Conservation (phyloP, 2,329 filamentous ascomycete genomes). For the Cladophialophora immunda region DNA sequence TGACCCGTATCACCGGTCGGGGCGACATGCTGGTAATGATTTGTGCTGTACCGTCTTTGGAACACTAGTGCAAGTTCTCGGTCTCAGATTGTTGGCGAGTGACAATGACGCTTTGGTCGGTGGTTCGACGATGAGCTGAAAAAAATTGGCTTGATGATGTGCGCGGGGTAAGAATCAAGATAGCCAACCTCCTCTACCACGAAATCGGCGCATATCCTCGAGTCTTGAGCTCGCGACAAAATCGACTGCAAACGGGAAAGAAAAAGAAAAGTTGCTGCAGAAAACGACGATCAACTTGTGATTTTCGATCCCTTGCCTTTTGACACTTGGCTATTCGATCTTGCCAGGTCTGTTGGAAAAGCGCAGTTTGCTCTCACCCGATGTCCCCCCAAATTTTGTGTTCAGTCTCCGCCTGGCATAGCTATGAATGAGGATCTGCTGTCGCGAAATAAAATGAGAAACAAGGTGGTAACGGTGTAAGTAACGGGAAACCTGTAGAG, state of each 20-base stretch:
- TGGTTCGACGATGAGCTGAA: neutral
- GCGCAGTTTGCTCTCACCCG: neutral
- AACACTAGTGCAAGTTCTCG: neutral
- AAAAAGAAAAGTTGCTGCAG: neutral
- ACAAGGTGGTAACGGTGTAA: neutral
- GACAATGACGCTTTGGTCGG: neutral
- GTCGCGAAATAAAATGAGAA: neutral
- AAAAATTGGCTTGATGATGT: neutral
- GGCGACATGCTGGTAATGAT: slow-evolving; percentile 1
- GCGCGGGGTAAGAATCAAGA: neutral
- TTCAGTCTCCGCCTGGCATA: neutral
- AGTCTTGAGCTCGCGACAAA: neutral
- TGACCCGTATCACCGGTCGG: slow-evolving; percentile 72
- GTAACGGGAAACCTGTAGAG: neutral
- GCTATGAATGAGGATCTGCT: neutral
- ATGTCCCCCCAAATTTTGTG: neutral
- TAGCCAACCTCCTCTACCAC: neutral
- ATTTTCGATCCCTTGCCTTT: neutral
- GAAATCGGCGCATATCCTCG: neutral
- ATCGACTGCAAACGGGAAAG: neutral
- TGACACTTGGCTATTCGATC: neutral
- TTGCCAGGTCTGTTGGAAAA: neutral
- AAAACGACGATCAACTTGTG: neutral
- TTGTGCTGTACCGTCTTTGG: neutral
- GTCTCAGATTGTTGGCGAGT: neutral